Evolutionary conservation across 2,329 filamentous ascomycete genomes (phyloP).

Genomic region (Pleurostoma richardsiae): DNA sequence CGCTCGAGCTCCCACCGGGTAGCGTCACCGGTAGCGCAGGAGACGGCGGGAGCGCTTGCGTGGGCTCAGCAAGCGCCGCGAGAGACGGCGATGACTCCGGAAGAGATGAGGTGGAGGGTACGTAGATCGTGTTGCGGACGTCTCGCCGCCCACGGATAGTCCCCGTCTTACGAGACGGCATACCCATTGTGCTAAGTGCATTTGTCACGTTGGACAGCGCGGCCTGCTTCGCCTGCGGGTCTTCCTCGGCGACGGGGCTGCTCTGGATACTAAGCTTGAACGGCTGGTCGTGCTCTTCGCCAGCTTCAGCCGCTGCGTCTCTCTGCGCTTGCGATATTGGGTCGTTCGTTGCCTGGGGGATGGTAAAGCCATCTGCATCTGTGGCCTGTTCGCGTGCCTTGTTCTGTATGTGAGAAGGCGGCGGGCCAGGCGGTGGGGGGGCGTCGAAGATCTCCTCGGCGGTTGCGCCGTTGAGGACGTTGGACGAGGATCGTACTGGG

Average conservation of each 20-base stretch:
- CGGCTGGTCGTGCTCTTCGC: constrained; percentile 56
- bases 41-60: constrained; percentile 20
- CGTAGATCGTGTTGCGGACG: constrained; percentile 84
- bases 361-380: constrained; percentile 71
- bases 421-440: constrained; percentile 45
- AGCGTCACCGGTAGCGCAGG: constrained; percentile 32
- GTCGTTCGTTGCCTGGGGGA: constrained; percentile 60
- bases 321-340: constrained; percentile 68
- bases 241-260: constrained; percentile 71
- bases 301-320: constrained; percentile 48
- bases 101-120: constrained; percentile 40
- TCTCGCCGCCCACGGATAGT: constrained; percentile 86
- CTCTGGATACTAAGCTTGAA: constrained; percentile 80
- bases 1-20: constrained; percentile 20
- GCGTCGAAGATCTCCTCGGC: constrained; percentile 44
- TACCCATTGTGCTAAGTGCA: constrained; percentile 58
- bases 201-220: constrained; percentile 73
- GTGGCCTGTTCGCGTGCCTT: constrained; percentile 38
- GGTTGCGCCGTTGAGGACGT: constrained; percentile 42
- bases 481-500: constrained; percentile 21
- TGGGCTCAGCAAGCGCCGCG: constrained; percentile 13
- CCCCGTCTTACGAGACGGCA: constrained; percentile 64
- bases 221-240: constrained; percentile 67
- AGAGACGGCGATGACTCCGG: constrained; percentile 9
- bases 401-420: constrained; percentile 36